These are phyloP conservation scores for Sphaerulina musiva DNA, from an alignment of 2,329 filamentous ascomycete genomes.

Conservation along the genomic window DNA sequence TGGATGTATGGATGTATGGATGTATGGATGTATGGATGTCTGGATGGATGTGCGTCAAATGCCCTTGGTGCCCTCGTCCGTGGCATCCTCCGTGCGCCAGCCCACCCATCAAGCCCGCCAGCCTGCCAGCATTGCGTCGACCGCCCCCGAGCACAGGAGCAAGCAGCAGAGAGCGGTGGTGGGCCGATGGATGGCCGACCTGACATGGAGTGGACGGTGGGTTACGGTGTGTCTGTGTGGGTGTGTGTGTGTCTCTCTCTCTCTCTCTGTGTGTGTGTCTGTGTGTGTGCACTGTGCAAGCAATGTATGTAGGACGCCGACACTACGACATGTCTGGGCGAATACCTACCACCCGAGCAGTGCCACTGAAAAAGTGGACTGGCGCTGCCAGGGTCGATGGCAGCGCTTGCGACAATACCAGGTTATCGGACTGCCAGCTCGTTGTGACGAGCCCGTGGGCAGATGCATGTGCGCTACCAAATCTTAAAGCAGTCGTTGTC, in stretches of 20 bases:
- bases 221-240: slow-evolving; percentile 10
- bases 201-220: slow-evolving; percentile 9
- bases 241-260: no score
- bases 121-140: slow-evolving; percentile 12
- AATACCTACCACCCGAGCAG: slow-evolving; percentile 13
- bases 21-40: no score
- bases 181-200: background rate
- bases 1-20: no score
- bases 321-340: slow-evolving; percentile 6
- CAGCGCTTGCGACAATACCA: slow-evolving; percentile 20
- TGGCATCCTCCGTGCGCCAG: slow-evolving; percentile 17
- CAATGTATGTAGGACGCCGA: slow-evolving; percentile 10
- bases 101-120: background rate
- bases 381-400: slow-evolving; percentile 10
- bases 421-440: slow-evolving; percentile 20
- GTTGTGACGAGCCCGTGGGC: slow-evolving; percentile 13
- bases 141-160: background rate
- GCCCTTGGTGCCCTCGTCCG: slow-evolving; percentile 11
- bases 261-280: background rate
- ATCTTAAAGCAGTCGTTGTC: slow-evolving; percentile 16
- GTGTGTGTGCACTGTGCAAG: slow-evolving; percentile 1
- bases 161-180: slow-evolving; percentile 5
- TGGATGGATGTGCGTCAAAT: slow-evolving; percentile 6
- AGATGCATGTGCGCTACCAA: slow-evolving; percentile 15
- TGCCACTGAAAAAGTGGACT: slow-evolving; percentile 11